A percentile compares a stretch with the other conserved stretches of the same genome.
phyloP scores from a whole-genome alignment of 371 early-diverging fungal species.

The Dinochytrium kinnereticum region DNA sequence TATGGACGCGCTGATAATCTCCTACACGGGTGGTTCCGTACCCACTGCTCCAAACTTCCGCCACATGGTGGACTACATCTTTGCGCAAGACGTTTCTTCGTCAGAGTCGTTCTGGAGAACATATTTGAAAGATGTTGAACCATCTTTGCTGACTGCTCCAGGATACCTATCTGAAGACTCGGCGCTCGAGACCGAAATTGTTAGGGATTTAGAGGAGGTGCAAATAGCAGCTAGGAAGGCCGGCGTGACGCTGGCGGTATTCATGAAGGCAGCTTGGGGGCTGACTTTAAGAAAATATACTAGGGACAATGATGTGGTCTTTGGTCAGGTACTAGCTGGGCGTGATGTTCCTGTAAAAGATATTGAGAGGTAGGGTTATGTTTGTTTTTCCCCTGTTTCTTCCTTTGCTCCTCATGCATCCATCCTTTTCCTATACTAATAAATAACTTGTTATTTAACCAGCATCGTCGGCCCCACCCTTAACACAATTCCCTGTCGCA shows the following conservation, averaged over 20 bases:
- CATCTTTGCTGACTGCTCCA: neutral
- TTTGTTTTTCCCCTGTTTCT: neutral
- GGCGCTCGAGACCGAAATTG: neutral
- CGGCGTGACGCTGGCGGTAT: neutral
- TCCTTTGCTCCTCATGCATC: neutral
- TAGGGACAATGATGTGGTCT: constrained; percentile 32
- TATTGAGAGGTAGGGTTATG: neutral
- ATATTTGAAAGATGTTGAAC: constrained; percentile 12
- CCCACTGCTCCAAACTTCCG: constrained; percentile 22
- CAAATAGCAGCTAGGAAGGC: neutral
- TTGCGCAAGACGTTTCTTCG: neutral
- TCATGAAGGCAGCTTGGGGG: constrained; percentile 39
- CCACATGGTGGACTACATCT: constrained; percentile 26
- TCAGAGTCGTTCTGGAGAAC: constrained; percentile 22
- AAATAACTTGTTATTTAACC: neutral
- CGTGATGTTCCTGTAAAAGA: constrained; percentile 15
- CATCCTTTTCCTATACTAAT: neutral
- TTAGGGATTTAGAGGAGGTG: neutral
- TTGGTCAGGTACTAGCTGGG: constrained; percentile 34
- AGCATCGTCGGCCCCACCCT: constrained; percentile 30
- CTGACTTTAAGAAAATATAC: constrained; percentile 28
- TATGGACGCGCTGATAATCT: constrained; percentile 19
- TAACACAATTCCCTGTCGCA: constrained; percentile 36
- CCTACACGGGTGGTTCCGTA: neutral
- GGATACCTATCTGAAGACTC: neutral